Conservation (phyloP, 805 yeast genomes). For the Metschnikowia henanensis region DNA sequence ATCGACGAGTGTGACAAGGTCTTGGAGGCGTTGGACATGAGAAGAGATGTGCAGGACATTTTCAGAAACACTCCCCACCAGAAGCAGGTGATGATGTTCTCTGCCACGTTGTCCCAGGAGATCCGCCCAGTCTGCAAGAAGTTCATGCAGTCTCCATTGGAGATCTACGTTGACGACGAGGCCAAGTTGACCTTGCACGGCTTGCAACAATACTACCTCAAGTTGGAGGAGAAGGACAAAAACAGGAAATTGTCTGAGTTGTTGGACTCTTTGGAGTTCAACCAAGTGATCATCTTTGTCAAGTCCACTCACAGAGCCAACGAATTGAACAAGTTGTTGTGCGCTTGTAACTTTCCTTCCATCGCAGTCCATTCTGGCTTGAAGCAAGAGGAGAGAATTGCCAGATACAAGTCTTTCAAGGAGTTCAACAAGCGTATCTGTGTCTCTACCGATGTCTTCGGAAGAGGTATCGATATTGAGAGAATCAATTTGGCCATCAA, state of each 20-base stretch:
- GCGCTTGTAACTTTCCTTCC: slow-evolving; percentile 94
- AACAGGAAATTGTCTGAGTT: slow-evolving; percentile 90
- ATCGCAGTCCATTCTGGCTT: slow-evolving; percentile 95
- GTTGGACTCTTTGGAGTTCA: slow-evolving; percentile 92
- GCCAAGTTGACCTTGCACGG: slow-evolving; percentile 97
- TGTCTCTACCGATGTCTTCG: slow-evolving; percentile 97
- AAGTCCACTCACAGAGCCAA: slow-evolving; percentile 89
- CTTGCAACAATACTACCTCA: slow-evolving; percentile 93
- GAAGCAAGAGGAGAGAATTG: slow-evolving; percentile 98
- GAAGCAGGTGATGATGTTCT: slow-evolving; percentile 99
- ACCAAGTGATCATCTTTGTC: slow-evolving; percentile 97
- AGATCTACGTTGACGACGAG: slow-evolving; percentile 96
- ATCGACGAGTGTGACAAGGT: slow-evolving; percentile 99
- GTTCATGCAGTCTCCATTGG: slow-evolving; percentile 97
- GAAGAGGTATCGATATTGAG: slow-evolving; percentile 99
- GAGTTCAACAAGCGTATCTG: slow-evolving; percentile 98
- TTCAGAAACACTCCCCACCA: slow-evolving; percentile 98
- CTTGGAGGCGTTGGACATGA: slow-evolving; percentile 87
- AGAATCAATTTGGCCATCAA: slow-evolving; percentile 97
- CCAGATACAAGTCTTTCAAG: slow-evolving; percentile 92
- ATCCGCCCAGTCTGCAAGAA: slow-evolving; percentile 96
- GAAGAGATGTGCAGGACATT: slow-evolving; percentile 97
- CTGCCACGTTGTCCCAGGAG: slow-evolving; percentile 93
- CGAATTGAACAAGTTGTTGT: slow-evolving; percentile 83
- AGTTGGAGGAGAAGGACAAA: slow-evolving; percentile 87